Evolutionary conservation across 192 early-diverging fungal species (phyloP), one percentile per base, ranked within the genome.

Genomic region (Entophlyctis helioformis): DNA sequence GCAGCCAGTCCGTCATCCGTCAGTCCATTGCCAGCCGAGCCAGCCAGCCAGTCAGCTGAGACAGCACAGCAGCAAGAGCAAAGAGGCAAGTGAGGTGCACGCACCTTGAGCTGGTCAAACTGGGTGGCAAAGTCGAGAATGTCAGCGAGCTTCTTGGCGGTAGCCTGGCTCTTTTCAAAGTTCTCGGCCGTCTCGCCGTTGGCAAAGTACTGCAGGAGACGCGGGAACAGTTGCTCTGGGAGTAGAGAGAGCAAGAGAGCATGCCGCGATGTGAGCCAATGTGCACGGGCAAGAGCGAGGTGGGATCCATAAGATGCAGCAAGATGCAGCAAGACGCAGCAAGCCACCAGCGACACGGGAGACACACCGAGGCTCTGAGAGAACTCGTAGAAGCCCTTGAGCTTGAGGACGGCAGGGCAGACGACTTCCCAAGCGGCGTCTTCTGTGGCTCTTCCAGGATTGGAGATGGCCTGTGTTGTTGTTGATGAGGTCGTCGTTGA

Each of bases 41-140:
- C n/a, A n/a, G n/a, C n/a, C n/a, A n/a, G n/a, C 21, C 20, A 48
- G 15, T 32, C n/a, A 35, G 6, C 2, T 23, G 20, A 39, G 3
- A 38, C 11, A n/a, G 29, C 4, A 15, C 12, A 11, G 15, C 15
- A 40, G 39, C 11, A 40, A 40, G 8, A 10, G 39, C 10, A 16
- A 40, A 40, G 20, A 47, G 26, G n/a, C n/a, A n/a, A n/a, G n/a
- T n/a, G n/a, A 15, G 2, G 3, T n/a, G n/a, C n/a, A n/a, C 54
- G 44, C 67, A 84, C 87, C 78, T 97, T 97, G 9, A 94, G 57
- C 51, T 84, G 79, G 57, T 97, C 94, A 68, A 97, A 97, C 28
- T 83, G 75, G 61, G 87, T 84, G 24, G 81, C 81, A 61, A 92
- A 90, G 54, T 85, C 77, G 33, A 97, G 69, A 40, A 95, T 62